These are phyloP conservation scores for Hygrophorus pudorinus DNA, from an alignment of 768 basidiomycete genomes.

Conservation along the genomic window DNA sequence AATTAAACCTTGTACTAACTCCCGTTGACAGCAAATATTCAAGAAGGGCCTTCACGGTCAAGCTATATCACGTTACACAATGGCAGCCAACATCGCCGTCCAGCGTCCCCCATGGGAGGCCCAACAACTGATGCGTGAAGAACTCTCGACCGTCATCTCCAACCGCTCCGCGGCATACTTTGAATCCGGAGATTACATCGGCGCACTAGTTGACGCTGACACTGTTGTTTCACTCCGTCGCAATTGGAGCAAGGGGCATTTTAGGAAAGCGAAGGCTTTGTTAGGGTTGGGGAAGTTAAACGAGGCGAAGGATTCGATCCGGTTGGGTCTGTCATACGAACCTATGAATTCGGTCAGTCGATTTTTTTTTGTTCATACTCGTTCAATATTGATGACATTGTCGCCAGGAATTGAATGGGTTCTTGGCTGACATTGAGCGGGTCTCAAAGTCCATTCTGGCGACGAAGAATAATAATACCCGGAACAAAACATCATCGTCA, in stretches of 20 bases:
- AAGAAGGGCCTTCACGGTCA: conserved; percentile 59
- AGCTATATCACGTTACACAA: conserved; percentile 72
- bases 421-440: conserved; percentile 25
- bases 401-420: conserved; percentile 13
- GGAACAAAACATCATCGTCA: too few relatives aligned
- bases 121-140: conserved; percentile 76
- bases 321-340: conserved; percentile 81
- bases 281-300: conserved; percentile 54
- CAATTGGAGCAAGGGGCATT: conserved; percentile 94
- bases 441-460: conserved; percentile 18
- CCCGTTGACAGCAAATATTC: conserved; percentile 51
- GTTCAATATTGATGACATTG: neutral
- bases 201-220: conserved; percentile 83
- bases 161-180: conserved; percentile 87
- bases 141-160: conserved; percentile 80
- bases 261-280: conserved; percentile 86
- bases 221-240: conserved; percentile 76
- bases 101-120: conserved; percentile 87
- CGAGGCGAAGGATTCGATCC: conserved; percentile 76
- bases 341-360: conserved; percentile 36
- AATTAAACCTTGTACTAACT: conserved; percentile 11
- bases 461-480: conserved; percentile 1
- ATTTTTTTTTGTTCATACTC: neutral
- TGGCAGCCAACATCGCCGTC: conserved; percentile 65
- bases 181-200: conserved; percentile 64